These are phyloP conservation scores for Poteriospumella lacustris DNA, from an alignment of 108 stramenopile species.

Conservation along the genomic window DNA sequence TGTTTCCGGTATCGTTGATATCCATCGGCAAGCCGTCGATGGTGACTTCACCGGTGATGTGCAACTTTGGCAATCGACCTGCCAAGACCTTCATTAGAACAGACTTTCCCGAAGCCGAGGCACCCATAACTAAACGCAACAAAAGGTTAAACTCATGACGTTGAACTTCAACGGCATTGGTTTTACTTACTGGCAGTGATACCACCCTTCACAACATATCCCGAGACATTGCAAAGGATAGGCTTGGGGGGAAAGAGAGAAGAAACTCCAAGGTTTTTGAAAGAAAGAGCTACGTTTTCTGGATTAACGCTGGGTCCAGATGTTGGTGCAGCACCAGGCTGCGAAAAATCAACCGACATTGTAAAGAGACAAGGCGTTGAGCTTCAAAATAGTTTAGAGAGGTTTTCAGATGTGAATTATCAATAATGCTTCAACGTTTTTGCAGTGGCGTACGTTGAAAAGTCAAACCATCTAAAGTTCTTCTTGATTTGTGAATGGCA, in stretches of 20 bases:
- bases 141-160: too few species aligned
- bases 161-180: too few species aligned
- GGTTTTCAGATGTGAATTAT: too few species aligned
- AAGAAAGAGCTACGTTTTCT: slow-evolving; percentile 41
- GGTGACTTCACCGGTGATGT: slow-evolving; percentile 42
- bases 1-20: slow-evolving; percentile 31
- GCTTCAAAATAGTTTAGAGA: too few species aligned
- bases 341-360: too few species aligned
- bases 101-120: slow-evolving; percentile 40
- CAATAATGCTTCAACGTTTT: too few species aligned
- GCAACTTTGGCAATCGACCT: slow-evolving; percentile 36
- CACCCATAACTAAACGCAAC: slow-evolving; percentile 1
- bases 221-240: slow-evolving; percentile 42
- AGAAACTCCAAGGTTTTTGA: slow-evolving; percentile 39
- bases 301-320: too few species aligned
- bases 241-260: slow-evolving; percentile 35
- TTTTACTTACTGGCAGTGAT: slow-evolving; percentile 34
- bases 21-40: slow-evolving; percentile 37
- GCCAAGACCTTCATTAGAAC: slow-evolving; percentile 47
- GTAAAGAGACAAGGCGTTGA: too few species aligned
- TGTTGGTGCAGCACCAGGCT: too few species aligned
- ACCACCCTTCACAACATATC: slow-evolving; percentile 47
- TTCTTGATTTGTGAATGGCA: too few species aligned
- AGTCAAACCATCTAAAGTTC: too few species aligned
- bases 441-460: too few species aligned